These are phyloP conservation scores for Camellia sinensis DNA, from an alignment of 148 eudicot species.

Conservation along the genomic window DNA sequence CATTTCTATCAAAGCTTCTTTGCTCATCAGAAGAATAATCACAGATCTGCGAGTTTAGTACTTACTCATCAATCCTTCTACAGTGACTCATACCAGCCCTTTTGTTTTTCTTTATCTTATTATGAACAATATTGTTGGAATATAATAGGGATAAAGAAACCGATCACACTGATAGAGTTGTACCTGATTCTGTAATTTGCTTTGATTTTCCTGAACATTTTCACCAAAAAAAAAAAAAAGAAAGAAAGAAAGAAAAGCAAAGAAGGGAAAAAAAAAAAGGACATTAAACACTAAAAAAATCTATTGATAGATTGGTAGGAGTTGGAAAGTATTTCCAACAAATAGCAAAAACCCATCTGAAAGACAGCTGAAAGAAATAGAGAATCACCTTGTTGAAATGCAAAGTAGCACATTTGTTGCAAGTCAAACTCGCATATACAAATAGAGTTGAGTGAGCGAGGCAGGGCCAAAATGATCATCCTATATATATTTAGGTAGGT, in stretches of 20 bases:
- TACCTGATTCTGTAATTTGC: too few relatives aligned
- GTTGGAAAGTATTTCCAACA: background rate
- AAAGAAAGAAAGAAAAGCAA: background rate
- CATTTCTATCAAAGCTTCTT: background rate
- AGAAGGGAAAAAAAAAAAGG: background rate
- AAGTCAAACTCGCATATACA: too few relatives aligned
- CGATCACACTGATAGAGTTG: too few relatives aligned
- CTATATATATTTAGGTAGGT: background rate
- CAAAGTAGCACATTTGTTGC: background rate
- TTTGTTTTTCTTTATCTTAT: too few relatives aligned
- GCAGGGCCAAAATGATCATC: too few relatives aligned
- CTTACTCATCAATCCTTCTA: background rate
- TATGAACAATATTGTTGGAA: too few relatives aligned
- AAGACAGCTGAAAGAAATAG: background rate
- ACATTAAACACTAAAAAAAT: background rate
- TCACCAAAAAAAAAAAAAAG: background rate
- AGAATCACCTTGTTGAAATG: background rate
- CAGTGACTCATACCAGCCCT: background rate
- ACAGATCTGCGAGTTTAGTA: slow-evolving; percentile 1
- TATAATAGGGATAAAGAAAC: too few relatives aligned
- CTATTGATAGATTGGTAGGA: background rate
- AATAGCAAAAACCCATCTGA: slow-evolving; percentile 16
- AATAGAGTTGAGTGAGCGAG: too few relatives aligned
- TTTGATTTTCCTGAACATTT: too few relatives aligned
- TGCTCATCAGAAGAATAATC: slow-evolving; percentile 7